A percentile compares a stretch with the other conserved stretches of the same genome.
These are phyloP conservation scores for Myxozyma melibiosi DNA, from an alignment of 805 yeast genomes.

Conservation along the genomic window DNA sequence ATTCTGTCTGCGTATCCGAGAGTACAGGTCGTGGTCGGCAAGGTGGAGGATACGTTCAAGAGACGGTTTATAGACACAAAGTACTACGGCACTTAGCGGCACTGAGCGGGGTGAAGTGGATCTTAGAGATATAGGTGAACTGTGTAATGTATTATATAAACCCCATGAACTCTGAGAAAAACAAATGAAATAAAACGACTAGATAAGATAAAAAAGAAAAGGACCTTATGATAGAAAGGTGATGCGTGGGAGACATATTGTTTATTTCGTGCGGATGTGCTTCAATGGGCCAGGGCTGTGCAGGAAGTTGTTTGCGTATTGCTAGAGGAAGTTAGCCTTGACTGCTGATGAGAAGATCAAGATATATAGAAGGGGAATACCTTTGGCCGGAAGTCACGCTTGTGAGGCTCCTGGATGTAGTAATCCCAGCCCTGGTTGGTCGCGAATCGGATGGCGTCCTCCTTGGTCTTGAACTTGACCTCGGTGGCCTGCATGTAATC, in stretches of 20 bases:
- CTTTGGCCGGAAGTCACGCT: slow-evolving; percentile 71
- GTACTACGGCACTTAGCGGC: slow-evolving; percentile 31
- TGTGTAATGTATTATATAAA: too few relatives aligned
- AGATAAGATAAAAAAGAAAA: too few relatives aligned
- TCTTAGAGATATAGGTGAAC: too few relatives aligned
- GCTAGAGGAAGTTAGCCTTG: slow-evolving; percentile 6
- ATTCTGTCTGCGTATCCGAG: slow-evolving; percentile 72
- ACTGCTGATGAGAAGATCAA: background rate
- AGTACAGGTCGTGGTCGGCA: slow-evolving; percentile 70
- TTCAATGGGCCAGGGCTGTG: slow-evolving; percentile 32
- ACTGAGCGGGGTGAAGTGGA: too few relatives aligned
- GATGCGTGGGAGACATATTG: background rate
- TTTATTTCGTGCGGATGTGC: slow-evolving; percentile 32
- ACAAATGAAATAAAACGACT: too few relatives aligned
- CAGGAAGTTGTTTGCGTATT: slow-evolving; percentile 31
- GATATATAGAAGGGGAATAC: slow-evolving; percentile 45
- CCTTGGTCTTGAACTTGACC: slow-evolving; percentile 71
- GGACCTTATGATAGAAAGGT: background rate
- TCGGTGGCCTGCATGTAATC: slow-evolving; percentile 80
- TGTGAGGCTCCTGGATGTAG: slow-evolving; percentile 79
- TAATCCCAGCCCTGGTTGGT: slow-evolving; percentile 81
- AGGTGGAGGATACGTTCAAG: slow-evolving; percentile 42
- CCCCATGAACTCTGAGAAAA: too few relatives aligned
- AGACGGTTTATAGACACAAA: slow-evolving; percentile 30
- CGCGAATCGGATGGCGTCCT: slow-evolving; percentile 77